Base-by-base conservation (phyloP, 1,284 basidiomycete genomes). In the Cutaneotrichosporon spelunceum region DNA sequence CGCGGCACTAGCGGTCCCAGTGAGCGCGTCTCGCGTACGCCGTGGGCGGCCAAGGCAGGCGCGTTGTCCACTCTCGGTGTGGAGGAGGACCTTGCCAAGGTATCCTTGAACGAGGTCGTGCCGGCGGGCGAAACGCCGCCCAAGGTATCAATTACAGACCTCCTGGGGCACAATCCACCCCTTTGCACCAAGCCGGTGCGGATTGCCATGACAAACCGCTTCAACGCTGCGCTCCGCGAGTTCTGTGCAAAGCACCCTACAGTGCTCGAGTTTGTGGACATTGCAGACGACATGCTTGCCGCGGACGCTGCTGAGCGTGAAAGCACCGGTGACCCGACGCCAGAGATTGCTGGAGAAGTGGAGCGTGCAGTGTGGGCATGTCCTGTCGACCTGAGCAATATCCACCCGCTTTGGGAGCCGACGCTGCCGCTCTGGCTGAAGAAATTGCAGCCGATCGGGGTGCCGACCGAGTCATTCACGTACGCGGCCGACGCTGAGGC, bases 361-460 rank as follows among this genome's bases (percentile, higher is more conserved):
- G 70, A 72, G 59, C 64, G 74, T 29, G 56, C 44, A 3, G 65
- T 65, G 4, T 78, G 73, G 72, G 73, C 72, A 1, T 75, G 73
- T 62, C 71, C 72, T 14, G 72, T 73, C 0, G 76, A 78, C 60
- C 68, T 68, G 21, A 72, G 70, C 13, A 78, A 76, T 52, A 72
- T 78, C 39, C 76, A 78, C 65, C 75, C 75, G 11, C 59, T 74
- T 11, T 78, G 75, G 75, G 76, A 78, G 63, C 71, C 72, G 52
- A 76, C 76, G 4, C 59, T 76, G 39, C 76, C 76, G 1, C 68
- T 78, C 3, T 78, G 76, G 76, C 59, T 72, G 42, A 66, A 69
- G 30, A 69, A 59, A 50, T 60, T 78, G 36, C 59, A 55, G 29
- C 52, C 42, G 24, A 56, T 62, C 1, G 75, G 74, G 4, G 61